A percentile compares a stretch with the other conserved stretches of the same genome.
Evolutionary conservation across 345 rosid species (phyloP).

Genomic region (Jatropha curcas): DNA sequence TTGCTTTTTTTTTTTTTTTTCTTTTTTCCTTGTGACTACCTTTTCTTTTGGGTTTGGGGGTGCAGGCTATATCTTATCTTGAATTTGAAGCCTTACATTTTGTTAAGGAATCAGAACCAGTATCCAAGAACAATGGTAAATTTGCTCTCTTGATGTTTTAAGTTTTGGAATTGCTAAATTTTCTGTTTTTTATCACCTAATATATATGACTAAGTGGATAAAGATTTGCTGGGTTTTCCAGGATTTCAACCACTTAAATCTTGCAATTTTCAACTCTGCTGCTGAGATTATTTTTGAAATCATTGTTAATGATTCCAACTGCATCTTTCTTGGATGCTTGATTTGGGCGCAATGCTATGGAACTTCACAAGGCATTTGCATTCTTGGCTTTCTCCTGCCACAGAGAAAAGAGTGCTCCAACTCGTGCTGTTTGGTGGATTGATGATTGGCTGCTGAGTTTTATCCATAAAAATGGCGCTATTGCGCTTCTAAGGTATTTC

Average conservation of each 20-base stretch:
- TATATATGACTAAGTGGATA: constrained; percentile 27
- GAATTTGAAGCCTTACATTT: constrained; percentile 87
- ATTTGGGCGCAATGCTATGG: constrained; percentile 83
- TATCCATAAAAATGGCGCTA: constrained; percentile 88
- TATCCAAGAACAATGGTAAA: constrained; percentile 65
- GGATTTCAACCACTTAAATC: constrained; percentile 84
- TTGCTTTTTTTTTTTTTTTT: neutral
- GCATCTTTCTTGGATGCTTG: constrained; percentile 84
- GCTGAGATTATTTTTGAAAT: constrained; percentile 96
- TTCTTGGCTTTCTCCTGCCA: constrained; percentile 90
- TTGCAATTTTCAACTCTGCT: constrained; percentile 94
- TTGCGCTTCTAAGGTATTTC: constrained; percentile 90
- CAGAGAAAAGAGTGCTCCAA: constrained; percentile 90
- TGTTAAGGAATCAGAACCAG: constrained; percentile 73
- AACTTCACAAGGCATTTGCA: constrained; percentile 86
- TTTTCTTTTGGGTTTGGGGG: neutral
- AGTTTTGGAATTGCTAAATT: constrained; percentile 16
- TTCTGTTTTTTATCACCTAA: constrained; percentile 20
- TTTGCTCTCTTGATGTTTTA: too few relatives aligned
- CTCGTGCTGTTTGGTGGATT: constrained; percentile 87
- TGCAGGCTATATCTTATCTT: constrained; percentile 70
- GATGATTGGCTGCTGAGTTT: constrained; percentile 91
- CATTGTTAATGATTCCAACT: constrained; percentile 82
- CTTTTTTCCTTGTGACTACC: neutral
- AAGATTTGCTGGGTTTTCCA: constrained; percentile 44